A percentile compares a stretch with the other conserved stretches of the same genome.
phyloP scores from a whole-genome alignment of 495 filamentous ascomycete genomes.

The Hapsidospora chrysogenum region DNA sequence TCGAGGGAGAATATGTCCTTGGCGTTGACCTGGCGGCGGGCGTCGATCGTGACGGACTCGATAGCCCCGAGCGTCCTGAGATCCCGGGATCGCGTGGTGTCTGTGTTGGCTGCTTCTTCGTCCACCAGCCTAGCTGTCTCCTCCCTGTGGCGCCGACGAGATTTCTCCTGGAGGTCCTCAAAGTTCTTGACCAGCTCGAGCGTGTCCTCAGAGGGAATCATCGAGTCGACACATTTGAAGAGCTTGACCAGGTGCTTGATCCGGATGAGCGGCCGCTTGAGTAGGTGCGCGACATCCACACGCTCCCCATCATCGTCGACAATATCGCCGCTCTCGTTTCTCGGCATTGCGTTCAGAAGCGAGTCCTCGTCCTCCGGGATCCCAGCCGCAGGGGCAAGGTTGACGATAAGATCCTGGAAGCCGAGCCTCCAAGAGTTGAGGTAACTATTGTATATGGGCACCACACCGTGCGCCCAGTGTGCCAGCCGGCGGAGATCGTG shows the following conservation, averaged over 20 bases:
- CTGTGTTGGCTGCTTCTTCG: slow-evolving; percentile 71
- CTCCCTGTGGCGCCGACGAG: slow-evolving; percentile 64
- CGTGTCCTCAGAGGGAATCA: slow-evolving; percentile 12
- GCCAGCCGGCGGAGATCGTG: slow-evolving; percentile 51
- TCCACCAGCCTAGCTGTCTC: slow-evolving; percentile 81
- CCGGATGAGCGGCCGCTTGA: slow-evolving; percentile 77
- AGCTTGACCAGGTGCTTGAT: slow-evolving; percentile 78
- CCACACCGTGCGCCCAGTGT: slow-evolving; percentile 61
- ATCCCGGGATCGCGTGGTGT: slow-evolving; percentile 62
- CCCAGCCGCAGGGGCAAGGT: slow-evolving; percentile 56
- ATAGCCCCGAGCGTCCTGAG: slow-evolving; percentile 55
- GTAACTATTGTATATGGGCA: slow-evolving; percentile 73
- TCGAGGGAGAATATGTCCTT: slow-evolving; percentile 81
- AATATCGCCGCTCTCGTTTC: slow-evolving; percentile 65
- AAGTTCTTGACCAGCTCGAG: slow-evolving; percentile 23
- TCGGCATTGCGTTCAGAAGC: slow-evolving; percentile 51
- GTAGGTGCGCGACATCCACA: slow-evolving; percentile 84
- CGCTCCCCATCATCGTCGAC: slow-evolving; percentile 66
- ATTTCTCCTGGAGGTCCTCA: slow-evolving; percentile 57
- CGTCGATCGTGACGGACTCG: slow-evolving; percentile 53
- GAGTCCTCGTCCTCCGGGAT: slow-evolving; percentile 31
- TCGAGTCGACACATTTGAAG: slow-evolving; percentile 33
- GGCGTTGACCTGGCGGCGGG: slow-evolving; percentile 58
- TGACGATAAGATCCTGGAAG: slow-evolving; percentile 91
- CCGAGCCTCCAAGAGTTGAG: slow-evolving; percentile 81